Evolutionary conservation across 208 protist species (phyloP).

Genomic region (Leishmania arabica): DNA sequence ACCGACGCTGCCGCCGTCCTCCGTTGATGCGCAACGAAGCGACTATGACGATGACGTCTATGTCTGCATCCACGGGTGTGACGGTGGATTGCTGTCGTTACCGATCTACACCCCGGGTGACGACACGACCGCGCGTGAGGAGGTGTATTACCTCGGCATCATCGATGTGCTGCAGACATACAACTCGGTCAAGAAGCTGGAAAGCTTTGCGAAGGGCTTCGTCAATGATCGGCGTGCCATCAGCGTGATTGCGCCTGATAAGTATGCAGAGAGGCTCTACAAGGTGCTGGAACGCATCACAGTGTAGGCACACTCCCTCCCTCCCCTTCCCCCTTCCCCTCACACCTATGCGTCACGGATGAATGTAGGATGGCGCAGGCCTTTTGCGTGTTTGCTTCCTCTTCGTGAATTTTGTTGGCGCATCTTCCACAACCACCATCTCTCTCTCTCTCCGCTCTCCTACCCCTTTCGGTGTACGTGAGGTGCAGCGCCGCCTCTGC

Average conservation of each 20-base stretch:
- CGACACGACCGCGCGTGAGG: constrained; percentile 71
- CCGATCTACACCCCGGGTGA: constrained; percentile 73
- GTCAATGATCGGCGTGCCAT: constrained; percentile 71
- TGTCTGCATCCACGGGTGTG: constrained; percentile 75
- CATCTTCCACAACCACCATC: background rate
- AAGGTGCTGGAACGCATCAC: constrained; percentile 78
- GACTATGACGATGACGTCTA: constrained; percentile 40
- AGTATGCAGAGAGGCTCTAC: constrained; percentile 85
- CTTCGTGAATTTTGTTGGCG: background rate
- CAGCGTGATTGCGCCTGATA: constrained; percentile 84
- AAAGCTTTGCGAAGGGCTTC: constrained; percentile 88
- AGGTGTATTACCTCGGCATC: constrained; percentile 93
- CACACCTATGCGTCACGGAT: background rate
- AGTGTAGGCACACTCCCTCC: constrained; percentile 27
- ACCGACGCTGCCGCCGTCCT: background rate
- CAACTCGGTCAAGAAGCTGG: constrained; percentile 81
- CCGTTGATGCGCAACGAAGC: background rate
- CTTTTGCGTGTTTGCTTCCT: background rate
- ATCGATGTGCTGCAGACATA: constrained; percentile 95
- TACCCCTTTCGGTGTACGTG: background rate
- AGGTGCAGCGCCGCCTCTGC: background rate
- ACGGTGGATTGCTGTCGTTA: constrained; percentile 80
- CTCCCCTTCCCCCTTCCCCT: background rate
- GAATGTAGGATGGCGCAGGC: background rate
- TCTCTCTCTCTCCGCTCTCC: background rate